These are phyloP conservation scores for Plectosphaerella sp. DNA, from an alignment of 2,329 filamentous ascomycete species.

Conservation along the genomic window DNA sequence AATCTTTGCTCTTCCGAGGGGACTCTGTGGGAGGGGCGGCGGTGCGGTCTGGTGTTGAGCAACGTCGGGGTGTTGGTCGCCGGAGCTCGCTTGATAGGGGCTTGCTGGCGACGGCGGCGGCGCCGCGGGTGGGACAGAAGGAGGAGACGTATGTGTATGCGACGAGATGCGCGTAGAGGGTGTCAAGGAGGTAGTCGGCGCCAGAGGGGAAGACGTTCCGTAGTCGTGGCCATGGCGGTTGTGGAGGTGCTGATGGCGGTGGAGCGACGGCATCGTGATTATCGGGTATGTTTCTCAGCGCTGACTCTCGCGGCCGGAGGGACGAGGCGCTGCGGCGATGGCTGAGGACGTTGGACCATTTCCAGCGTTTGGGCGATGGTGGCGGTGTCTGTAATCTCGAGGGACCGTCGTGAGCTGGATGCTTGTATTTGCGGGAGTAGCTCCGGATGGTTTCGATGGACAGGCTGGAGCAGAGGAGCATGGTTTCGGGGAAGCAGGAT, in stretches of 20 bases:
- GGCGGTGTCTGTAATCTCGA: constrained; percentile 6
- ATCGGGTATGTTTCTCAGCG: constrained; percentile 2
- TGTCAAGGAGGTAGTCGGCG: constrained; percentile 52
- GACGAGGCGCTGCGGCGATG: constrained; percentile 7
- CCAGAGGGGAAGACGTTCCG: constrained; percentile 48
- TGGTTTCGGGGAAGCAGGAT: constrained; percentile 54
- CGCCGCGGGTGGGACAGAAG: constrained; percentile 14
- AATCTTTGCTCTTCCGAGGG: constrained; percentile 9
- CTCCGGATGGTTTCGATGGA: constrained; percentile 54
- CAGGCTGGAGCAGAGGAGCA: constrained; percentile 50
- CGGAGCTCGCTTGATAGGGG: not conserved
- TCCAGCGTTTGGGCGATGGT: constrained; percentile 11
- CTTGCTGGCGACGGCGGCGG: constrained; percentile 7
- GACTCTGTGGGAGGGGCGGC: constrained; percentile 4
- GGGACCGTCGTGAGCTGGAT: constrained; percentile 16
- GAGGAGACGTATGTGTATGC: constrained; percentile 53
- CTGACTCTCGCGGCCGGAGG: not conserved
- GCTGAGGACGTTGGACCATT: constrained; percentile 8
- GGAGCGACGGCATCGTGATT: not conserved
- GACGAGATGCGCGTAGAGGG: constrained; percentile 54
- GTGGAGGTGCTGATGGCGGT: constrained; percentile 6
- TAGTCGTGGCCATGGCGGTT: constrained; percentile 36
- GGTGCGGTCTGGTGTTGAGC: constrained; percentile 3
- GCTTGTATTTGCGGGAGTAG: constrained; percentile 49
- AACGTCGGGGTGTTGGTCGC: constrained; percentile 3